phyloP scores from a whole-genome alignment of 805 yeast species.

The Nakazawaea ishiwadae region DNA sequence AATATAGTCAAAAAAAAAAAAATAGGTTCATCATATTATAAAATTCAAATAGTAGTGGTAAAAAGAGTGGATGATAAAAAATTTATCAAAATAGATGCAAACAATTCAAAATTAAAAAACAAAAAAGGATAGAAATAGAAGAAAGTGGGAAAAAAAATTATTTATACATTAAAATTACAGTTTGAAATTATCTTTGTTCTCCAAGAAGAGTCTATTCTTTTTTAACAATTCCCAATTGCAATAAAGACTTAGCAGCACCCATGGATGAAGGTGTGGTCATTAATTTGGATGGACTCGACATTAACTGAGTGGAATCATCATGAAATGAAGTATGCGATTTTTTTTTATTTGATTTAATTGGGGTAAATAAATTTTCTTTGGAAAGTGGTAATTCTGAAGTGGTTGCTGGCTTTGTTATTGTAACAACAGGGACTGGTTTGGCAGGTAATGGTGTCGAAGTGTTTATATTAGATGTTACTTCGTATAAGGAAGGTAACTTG shows the following conservation, averaged over 20 bases:
- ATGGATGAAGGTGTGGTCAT: conserved; percentile 42
- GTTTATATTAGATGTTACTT: conserved; percentile 7
- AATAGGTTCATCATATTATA: too few relatives aligned
- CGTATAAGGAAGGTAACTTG: conserved; percentile 10
- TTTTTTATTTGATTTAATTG: conserved; percentile 3
- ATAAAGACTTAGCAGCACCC: conserved; percentile 41
- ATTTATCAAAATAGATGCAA: too few relatives aligned
- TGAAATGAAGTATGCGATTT: conserved; percentile 1
- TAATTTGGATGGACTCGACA: conserved; percentile 34
- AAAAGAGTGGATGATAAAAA: too few relatives aligned
- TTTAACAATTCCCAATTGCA: conserved; percentile 32
- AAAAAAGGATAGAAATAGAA: too few relatives aligned
- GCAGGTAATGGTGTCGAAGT: conserved; percentile 21
- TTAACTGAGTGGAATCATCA: conserved; percentile 21
- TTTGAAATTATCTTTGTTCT: too few relatives aligned
- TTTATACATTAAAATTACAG: too few relatives aligned
- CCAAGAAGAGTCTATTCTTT: conserved; percentile 18
- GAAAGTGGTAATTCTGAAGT: too few relatives aligned
- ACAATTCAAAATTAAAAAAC: too few relatives aligned
- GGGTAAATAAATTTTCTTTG: conserved; percentile 1
- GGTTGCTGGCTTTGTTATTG: background rate
- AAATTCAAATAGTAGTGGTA: too few relatives aligned
- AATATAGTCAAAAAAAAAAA: too few relatives aligned
- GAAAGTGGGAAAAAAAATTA: too few relatives aligned
- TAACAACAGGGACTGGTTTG: background rate